Evolutionary conservation across 1,284 basidiomycete species (phyloP), one percentile per base, ranked within the genome.

Genomic region (Heterobasidion irregulare): DNA sequence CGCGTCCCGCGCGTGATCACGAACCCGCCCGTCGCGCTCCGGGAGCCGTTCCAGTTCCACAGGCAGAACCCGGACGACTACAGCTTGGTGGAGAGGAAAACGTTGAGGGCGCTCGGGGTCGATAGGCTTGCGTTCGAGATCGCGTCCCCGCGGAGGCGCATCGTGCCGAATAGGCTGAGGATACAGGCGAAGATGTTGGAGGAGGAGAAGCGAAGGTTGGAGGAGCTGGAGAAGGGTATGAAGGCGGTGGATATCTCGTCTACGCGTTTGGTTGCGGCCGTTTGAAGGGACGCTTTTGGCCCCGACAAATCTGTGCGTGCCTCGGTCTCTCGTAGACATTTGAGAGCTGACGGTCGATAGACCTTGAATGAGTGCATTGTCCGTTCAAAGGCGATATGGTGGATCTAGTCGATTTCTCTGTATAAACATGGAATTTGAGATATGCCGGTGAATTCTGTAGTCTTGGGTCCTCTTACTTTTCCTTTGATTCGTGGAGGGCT

Each of bases 1-100:
- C 75, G 81, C 18, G 63, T 73, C 15, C 77, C 76, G 44, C 71
- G 82, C 53, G 70, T 84, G 55, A 84, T 84, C 63, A 82, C 80
- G 45, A 84, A 84, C 61, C 82, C 82, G 54, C 80, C 80, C 8
- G 81, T 82, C 6, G 65, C 71, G 47, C 68, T 83, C 47, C 72
- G 70, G 53, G 69, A 74, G 59, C 82, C 82, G 9, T 83, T 84
- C 66, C 70, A 74, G 47, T 80, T 83, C 60, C 64, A 72, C 53
- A 71, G 77, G 51, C 70, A 69, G 38, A 66, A 77, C 59, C 67
- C 69, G 15, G 68, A 70, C 1, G 77, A 78, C 26, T 82, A 76
- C 63, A 82, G 78, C 53, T 59, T 84, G 56, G 72, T 75, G 9
- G 74, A 75, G 63, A 59, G 60, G 47, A 82, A 80, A 71, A 83